Percentiles rank a stretch among this genome's conserved stretches.
phyloP scores from a whole-genome alignment of 805 yeast genomes.

The Metschnikowia kunwiensis region DNA sequence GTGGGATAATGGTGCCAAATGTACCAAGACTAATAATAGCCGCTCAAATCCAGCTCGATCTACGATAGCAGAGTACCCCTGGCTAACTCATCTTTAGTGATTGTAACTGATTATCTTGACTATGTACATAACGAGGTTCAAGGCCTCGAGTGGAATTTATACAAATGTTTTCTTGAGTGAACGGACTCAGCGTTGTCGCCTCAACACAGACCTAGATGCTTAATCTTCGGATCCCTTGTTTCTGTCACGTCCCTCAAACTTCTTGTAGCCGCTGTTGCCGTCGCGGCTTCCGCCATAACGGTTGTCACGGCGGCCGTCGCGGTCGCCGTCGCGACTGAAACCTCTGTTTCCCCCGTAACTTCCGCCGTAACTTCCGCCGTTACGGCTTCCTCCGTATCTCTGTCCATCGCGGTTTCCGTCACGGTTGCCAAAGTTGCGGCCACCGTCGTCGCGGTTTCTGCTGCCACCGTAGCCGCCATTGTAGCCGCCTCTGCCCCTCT shows the following conservation, averaged over 20 bases:
- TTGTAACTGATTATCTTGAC: too few species aligned
- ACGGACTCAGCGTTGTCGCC: too few species aligned
- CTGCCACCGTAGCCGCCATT: constrained; percentile 3
- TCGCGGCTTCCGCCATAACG: constrained; percentile 1
- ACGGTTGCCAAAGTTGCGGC: background rate
- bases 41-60: too few species aligned
- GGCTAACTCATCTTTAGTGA: too few species aligned
- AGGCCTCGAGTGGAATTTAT: too few species aligned
- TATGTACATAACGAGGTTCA: too few species aligned
- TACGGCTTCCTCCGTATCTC: background rate
- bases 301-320: constrained; percentile 2
- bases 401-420: background rate
- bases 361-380: constrained; percentile 1
- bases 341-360: constrained; percentile 2
- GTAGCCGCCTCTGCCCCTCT: background rate
- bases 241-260: background rate
- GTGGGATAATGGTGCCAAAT: too few species aligned
- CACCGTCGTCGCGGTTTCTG: background rate
- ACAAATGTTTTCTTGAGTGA: too few species aligned
- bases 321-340: constrained; percentile 6
- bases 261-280: constrained; percentile 1
- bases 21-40: too few species aligned
- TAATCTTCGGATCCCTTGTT: too few species aligned
- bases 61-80: too few species aligned
- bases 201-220: too few species aligned